phyloP scores from a whole-genome alignment of 345 rosid genomes.

The Lepidium sativum region DNA sequence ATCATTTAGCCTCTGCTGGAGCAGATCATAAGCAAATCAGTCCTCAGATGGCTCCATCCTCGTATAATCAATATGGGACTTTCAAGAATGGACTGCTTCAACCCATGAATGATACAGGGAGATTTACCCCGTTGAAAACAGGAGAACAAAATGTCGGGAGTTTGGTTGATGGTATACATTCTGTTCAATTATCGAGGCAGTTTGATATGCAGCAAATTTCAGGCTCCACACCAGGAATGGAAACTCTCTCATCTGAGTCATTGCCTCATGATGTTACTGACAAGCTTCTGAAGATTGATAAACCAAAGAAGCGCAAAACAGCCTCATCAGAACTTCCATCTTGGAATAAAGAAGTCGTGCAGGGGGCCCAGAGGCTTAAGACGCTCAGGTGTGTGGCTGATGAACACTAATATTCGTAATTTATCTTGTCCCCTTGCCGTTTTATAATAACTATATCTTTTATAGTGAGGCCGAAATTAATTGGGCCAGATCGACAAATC shows the following conservation, averaged over 20 bases:
- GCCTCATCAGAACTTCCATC: constrained; percentile 43
- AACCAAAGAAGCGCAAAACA: constrained; percentile 63
- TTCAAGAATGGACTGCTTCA: constrained; percentile 59
- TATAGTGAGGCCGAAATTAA: constrained; percentile 62
- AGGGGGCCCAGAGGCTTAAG: constrained; percentile 38
- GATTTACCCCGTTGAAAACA: too few relatives aligned
- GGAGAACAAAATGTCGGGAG: constrained; percentile 34
- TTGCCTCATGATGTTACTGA: constrained; percentile 33
- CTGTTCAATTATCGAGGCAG: constrained; percentile 30
- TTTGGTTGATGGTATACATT: constrained; percentile 36
- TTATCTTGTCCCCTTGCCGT: neutral
- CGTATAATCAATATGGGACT: constrained; percentile 66
- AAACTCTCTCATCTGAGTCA: constrained; percentile 33
- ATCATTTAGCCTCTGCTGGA: constrained; percentile 31
- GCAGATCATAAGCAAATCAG: constrained; percentile 50
- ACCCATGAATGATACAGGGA: constrained; percentile 36
- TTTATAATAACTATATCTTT: neutral
- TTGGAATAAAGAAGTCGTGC: constrained; percentile 59
- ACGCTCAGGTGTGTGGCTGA: constrained; percentile 52
- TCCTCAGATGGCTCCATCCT: constrained; percentile 71
- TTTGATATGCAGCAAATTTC: constrained; percentile 27
- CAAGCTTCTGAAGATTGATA: constrained; percentile 18
- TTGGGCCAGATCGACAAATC: constrained; percentile 59
- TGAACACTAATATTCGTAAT: neutral
- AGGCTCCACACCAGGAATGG: constrained; percentile 22